These are phyloP conservation scores for Diaporthe sp. DNA, from an alignment of 2,329 filamentous ascomycete species.

Conservation along the genomic window DNA sequence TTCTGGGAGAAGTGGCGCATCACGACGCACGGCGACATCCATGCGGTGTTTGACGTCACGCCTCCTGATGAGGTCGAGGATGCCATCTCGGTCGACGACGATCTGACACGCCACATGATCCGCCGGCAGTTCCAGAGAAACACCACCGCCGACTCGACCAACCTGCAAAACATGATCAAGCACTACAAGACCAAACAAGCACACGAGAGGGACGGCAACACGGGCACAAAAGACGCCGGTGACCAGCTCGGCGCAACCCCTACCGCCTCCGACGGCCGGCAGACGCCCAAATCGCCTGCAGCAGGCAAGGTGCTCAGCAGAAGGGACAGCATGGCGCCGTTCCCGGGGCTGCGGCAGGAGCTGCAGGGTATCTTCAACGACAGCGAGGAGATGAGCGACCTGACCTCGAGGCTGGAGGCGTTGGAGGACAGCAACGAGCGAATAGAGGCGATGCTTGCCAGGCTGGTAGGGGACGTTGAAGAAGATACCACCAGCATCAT, in stretches of 20 bases:
- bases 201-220: slow-evolving; percentile 12
- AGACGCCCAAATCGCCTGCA: slow-evolving; percentile 41
- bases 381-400: slow-evolving; percentile 57
- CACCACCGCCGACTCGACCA: slow-evolving; percentile 52
- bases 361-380: slow-evolving; percentile 63
- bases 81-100: slow-evolving; percentile 71
- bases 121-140: slow-evolving; percentile 66
- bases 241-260: slow-evolving; percentile 15
- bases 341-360: slow-evolving; percentile 64
- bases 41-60: slow-evolving; percentile 79
- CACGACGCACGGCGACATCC: slow-evolving; percentile 78
- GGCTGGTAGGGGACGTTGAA: slow-evolving; percentile 48
- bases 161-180: slow-evolving; percentile 33
- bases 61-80: slow-evolving; percentile 72
- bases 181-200: slow-evolving; percentile 37
- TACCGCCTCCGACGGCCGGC: slow-evolving; percentile 25
- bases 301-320: slow-evolving; percentile 42
- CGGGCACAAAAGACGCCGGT: slow-evolving; percentile 27
- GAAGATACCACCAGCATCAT: slow-evolving; percentile 35
- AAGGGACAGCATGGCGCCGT: slow-evolving; percentile 67
- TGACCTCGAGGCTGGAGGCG: slow-evolving; percentile 58
- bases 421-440: slow-evolving; percentile 64
- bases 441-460: slow-evolving; percentile 61
- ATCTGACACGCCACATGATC: slow-evolving; percentile 69
- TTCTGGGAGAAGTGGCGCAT: slow-evolving; percentile 79